phyloP scores from a whole-genome alignment of 2,329 filamentous ascomycete species.

The Botryotinia globosa region DNA sequence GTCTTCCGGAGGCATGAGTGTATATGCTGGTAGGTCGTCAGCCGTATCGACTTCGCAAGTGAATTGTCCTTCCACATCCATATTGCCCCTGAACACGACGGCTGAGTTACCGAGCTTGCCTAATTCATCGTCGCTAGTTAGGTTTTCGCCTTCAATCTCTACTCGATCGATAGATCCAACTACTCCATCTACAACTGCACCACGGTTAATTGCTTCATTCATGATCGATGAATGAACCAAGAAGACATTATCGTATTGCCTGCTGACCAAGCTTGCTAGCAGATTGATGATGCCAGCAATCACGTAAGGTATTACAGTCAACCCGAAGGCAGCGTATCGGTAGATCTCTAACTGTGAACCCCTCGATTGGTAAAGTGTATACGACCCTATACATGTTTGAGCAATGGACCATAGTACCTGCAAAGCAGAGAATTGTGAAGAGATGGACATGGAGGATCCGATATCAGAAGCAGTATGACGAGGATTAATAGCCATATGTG shows the following conservation, averaged over 20 bases:
- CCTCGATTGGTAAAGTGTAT: background rate
- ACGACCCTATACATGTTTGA: background rate
- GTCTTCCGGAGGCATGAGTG: background rate
- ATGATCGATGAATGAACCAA: background rate
- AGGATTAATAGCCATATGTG: background rate
- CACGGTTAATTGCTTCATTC: background rate
- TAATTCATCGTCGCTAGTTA: background rate
- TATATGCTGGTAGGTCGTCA: background rate
- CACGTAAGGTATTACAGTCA: background rate
- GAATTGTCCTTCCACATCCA: background rate
- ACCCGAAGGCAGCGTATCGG: background rate
- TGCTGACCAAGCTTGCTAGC: background rate
- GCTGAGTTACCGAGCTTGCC: conserved; percentile 3
- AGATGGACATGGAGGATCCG: background rate
- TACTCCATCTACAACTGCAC: background rate
- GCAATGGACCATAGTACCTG: background rate
- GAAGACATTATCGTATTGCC: background rate
- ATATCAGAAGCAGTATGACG: background rate
- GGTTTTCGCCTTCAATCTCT: background rate
- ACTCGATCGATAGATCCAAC: background rate
- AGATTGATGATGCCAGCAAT: background rate
- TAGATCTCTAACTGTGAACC: background rate
- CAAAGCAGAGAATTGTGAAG: background rate
- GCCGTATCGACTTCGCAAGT: background rate
- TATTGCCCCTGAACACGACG: background rate